phyloP scores from a whole-genome alignment of 352 stramenopile genomes.

The Globisporangium acanthophoron region DNA sequence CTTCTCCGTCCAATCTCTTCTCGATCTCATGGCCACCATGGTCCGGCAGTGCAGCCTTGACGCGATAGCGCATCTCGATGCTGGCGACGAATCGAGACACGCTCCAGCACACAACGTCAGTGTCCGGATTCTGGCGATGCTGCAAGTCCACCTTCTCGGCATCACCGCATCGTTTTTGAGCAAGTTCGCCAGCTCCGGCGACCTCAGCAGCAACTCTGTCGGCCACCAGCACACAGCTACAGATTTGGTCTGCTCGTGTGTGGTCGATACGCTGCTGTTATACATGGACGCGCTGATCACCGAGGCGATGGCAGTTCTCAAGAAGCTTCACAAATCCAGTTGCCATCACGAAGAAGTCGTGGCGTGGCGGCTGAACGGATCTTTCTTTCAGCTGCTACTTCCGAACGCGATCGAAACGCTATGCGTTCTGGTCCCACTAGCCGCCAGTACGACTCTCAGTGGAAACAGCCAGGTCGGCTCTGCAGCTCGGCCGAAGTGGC shows the following conservation, averaged over 20 bases:
- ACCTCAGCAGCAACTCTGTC: background rate
- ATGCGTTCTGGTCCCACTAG: constrained; percentile 18
- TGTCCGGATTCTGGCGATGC: constrained; percentile 26
- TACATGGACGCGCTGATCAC: constrained; percentile 37
- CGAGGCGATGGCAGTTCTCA: constrained; percentile 30
- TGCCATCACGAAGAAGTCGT: constrained; percentile 55
- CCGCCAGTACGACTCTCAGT: background rate
- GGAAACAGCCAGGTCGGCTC: background rate
- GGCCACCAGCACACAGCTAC: background rate
- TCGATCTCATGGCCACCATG: constrained; percentile 8
- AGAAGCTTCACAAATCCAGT: constrained; percentile 41
- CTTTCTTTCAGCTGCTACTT: constrained; percentile 42
- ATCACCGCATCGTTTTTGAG: constrained; percentile 10
- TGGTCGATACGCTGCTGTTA: constrained; percentile 22
- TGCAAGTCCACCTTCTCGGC: constrained; percentile 42
- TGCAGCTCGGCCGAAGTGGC: background rate
- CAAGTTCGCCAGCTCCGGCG: background rate
- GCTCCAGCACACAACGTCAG: background rate
- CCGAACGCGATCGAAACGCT: constrained; percentile 43
- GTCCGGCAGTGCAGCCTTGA: constrained; percentile 9
- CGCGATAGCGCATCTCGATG: constrained; percentile 8
- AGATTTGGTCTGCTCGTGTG: constrained; percentile 7
- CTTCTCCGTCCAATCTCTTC: background rate
- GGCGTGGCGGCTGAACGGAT: constrained; percentile 37
- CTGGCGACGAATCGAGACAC: background rate